Percentiles rank a stretch among this genome's conserved stretches.
phyloP scores from a whole-genome alignment of 805 yeast species.

The Yamadazyma paraphyllophila region DNA sequence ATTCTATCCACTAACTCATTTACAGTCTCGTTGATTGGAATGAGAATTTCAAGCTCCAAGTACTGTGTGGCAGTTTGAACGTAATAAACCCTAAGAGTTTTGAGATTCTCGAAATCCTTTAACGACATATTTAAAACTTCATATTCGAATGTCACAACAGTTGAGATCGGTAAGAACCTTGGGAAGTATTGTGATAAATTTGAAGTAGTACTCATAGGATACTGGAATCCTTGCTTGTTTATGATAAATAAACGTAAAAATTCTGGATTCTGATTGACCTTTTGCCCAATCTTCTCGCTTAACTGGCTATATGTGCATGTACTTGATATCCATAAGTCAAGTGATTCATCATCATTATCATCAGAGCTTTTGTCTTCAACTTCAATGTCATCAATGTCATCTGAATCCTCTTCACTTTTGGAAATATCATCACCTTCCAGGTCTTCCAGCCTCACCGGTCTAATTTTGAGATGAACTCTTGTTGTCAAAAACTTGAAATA shows the following conservation, averaged over 20 bases:
- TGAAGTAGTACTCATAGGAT: slow-evolving; percentile 40
- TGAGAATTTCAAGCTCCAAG: slow-evolving; percentile 64
- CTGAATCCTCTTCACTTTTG: slow-evolving; percentile 36
- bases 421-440: neutral
- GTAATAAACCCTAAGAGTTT: slow-evolving; percentile 66
- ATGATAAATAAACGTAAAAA: slow-evolving; percentile 66
- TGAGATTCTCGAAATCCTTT: slow-evolving; percentile 74
- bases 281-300: slow-evolving; percentile 57
- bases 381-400: slow-evolving; percentile 42
- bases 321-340: slow-evolving; percentile 70
- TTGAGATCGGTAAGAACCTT: slow-evolving; percentile 44
- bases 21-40: slow-evolving; percentile 62
- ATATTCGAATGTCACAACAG: slow-evolving; percentile 55
- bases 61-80: slow-evolving; percentile 61
- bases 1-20: slow-evolving; percentile 52
- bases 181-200: slow-evolving; percentile 42
- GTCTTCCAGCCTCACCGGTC: slow-evolving; percentile 19
- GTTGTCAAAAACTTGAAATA: slow-evolving; percentile 56
- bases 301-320: slow-evolving; percentile 57
- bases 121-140: slow-evolving; percentile 76
- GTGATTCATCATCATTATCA: slow-evolving; percentile 18
- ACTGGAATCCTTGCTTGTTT: slow-evolving; percentile 54
- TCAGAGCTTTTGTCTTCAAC: slow-evolving; percentile 16
- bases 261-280: slow-evolving; percentile 53
- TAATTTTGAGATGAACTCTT: slow-evolving; percentile 57